Percentiles rank a stretch among this genome's conserved stretches.
Evolutionary conservation across 768 basidiomycete genomes (phyloP).

Genomic region (Collybia nuda): DNA sequence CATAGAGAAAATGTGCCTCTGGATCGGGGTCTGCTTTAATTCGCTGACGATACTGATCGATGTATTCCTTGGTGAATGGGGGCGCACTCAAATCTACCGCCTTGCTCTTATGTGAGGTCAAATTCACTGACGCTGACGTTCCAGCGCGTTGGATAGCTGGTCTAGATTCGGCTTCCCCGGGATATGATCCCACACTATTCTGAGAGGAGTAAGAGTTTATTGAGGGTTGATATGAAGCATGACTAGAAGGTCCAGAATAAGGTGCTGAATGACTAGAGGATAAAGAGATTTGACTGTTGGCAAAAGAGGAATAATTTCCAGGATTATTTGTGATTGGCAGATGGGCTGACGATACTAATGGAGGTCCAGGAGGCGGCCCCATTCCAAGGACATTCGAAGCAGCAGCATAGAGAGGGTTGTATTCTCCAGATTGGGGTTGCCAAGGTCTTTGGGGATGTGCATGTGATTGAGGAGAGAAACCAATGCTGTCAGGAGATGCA

Average conservation of each 20-base stretch:
- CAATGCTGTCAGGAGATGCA: slow-evolving; percentile 26
- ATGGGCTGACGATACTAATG: slow-evolving; percentile 16
- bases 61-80: slow-evolving; percentile 93
- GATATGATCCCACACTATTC: slow-evolving; percentile 17
- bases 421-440: slow-evolving; percentile 37
- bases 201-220: slow-evolving; percentile 23
- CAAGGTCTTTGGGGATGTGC: slow-evolving; percentile 14
- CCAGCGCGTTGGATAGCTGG: slow-evolving; percentile 56
- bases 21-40: slow-evolving; percentile 99
- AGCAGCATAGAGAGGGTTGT: slow-evolving; percentile 66
- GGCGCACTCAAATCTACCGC: slow-evolving; percentile 81
- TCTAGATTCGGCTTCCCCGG: slow-evolving; percentile 57
- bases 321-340: slow-evolving; percentile 20
- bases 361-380: slow-evolving; percentile 56
- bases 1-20: slow-evolving; percentile 95
- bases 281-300: slow-evolving; percentile 22
- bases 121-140: slow-evolving; percentile 54
- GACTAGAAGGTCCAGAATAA: slow-evolving; percentile 19
- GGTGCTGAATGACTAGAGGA: slow-evolving; percentile 31
- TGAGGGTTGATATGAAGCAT: slow-evolving; percentile 13
- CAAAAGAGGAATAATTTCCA: slow-evolving; percentile 15
- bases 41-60: slow-evolving; percentile 95
- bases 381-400: slow-evolving; percentile 82
- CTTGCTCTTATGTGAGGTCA: slow-evolving; percentile 68
- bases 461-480: slow-evolving; percentile 20